Percentiles rank a stretch among this genome's conserved stretches.
Evolutionary conservation across 2,329 filamentous ascomycete genomes (phyloP).

Genomic region (Aphanoascus verrucosus): DNA sequence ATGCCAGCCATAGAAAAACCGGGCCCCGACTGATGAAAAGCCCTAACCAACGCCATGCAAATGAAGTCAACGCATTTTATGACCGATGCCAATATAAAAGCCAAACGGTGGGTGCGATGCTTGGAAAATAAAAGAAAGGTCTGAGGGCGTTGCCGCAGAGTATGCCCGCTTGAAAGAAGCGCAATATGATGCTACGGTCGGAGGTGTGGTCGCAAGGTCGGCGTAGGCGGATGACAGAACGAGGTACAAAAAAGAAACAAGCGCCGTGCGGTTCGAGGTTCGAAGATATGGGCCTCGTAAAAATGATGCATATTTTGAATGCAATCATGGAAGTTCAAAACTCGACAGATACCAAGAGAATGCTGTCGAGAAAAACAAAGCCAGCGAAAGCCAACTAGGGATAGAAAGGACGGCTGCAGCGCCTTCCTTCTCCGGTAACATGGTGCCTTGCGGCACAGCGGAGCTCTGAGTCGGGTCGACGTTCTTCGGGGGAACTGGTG

Average conservation of each 20-base stretch:
- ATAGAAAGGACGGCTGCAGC: slow-evolving; percentile 2
- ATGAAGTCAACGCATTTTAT: neutral
- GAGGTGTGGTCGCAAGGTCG: too few relatives aligned
- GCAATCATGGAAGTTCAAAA: neutral
- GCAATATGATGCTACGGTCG: neutral
- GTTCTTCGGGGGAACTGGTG: slow-evolving; percentile 3
- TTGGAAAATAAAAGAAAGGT: neutral
- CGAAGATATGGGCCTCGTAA: neutral
- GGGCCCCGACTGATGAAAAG: neutral
- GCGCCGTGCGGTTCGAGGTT: neutral
- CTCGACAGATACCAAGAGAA: neutral
- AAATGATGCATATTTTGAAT: neutral
- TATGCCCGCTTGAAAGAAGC: too few relatives aligned
- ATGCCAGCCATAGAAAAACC: neutral
- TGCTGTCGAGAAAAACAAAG: slow-evolving; percentile 2
- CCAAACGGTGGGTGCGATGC: neutral
- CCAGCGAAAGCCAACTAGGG: slow-evolving; percentile 5
- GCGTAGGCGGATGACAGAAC: too few relatives aligned
- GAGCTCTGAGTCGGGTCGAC: slow-evolving; percentile 1
- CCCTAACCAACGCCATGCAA: slow-evolving; percentile 7
- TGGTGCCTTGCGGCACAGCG: neutral
- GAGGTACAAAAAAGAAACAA: too few relatives aligned
- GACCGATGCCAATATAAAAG: neutral
- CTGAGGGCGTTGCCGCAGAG: neutral
- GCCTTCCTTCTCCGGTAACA: neutral